Percentiles rank a stretch among this genome's conserved stretches.
Conservation (phyloP, 495 filamentous ascomycete species). For the Letharia columbiana region DNA sequence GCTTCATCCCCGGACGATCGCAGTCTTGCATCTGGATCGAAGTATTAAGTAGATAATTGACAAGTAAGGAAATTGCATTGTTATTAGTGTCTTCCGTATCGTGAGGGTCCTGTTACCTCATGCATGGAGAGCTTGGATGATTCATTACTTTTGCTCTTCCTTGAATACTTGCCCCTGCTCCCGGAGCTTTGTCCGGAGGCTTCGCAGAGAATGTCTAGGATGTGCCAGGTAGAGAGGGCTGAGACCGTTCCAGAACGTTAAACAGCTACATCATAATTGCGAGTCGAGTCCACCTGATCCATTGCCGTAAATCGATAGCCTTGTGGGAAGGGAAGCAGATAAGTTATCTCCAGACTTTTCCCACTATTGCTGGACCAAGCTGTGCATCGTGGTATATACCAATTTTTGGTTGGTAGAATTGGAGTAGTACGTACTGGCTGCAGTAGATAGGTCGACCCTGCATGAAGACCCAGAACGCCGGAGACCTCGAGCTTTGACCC, state of each 20-base stretch:
- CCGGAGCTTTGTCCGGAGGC: background rate
- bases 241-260: background rate
- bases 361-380: background rate
- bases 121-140: background rate
- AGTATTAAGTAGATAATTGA: background rate
- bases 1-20: background rate
- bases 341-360: background rate
- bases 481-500: background rate
- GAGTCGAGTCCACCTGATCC: background rate
- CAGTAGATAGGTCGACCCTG: conserved; percentile 6
- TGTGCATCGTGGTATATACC: background rate
- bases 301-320: too few relatives aligned
- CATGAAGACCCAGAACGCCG: conserved; percentile 11
- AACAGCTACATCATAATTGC: background rate
- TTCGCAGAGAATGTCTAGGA: background rate
- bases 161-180: background rate
- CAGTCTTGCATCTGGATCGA: background rate
- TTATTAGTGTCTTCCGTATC: background rate
- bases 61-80: too few relatives aligned
- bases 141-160: background rate
- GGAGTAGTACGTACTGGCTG: background rate
- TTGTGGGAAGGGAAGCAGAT: conserved; percentile 1
- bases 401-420: background rate
- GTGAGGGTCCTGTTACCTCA: background rate
- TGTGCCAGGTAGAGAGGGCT: background rate